phyloP scores from a whole-genome alignment of 345 rosid species.

The Raphanus sativus region DNA sequence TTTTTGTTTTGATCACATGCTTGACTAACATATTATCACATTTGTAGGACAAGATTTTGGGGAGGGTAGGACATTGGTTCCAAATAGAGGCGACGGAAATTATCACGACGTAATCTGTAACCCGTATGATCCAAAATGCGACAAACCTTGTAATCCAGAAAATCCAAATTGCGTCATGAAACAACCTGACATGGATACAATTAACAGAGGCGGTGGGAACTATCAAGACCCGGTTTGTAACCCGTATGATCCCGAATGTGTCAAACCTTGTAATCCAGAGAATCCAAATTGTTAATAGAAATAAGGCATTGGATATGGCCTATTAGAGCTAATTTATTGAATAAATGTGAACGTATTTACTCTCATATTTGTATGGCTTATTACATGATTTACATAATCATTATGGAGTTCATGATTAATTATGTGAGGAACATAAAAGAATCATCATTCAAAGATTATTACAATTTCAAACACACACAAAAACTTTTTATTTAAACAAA shows the following conservation, averaged over 20 bases:
- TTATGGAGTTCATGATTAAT: no score
- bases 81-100: neutral
- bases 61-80: conserved; percentile 1
- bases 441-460: no score
- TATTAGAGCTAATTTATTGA: neutral
- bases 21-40: neutral
- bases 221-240: neutral
- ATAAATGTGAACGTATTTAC: no score
- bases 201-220: neutral
- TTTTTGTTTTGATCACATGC: neutral
- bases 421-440: no score
- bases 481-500: neutral
- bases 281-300: conserved; percentile 5
- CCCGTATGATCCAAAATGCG: neutral
- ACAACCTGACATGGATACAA: neutral
- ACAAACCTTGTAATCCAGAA: neutral
- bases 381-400: no score
- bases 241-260: neutral
- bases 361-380: neutral
- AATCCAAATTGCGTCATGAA: neutral
- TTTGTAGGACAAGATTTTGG: conserved; percentile 15
- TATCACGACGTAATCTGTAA: neutral
- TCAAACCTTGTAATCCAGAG: conserved; percentile 9
- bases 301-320: neutral
- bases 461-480: no score